Conservation (phyloP, 495 filamentous ascomycete genomes). For the Recurvomyces mirabilis region DNA sequence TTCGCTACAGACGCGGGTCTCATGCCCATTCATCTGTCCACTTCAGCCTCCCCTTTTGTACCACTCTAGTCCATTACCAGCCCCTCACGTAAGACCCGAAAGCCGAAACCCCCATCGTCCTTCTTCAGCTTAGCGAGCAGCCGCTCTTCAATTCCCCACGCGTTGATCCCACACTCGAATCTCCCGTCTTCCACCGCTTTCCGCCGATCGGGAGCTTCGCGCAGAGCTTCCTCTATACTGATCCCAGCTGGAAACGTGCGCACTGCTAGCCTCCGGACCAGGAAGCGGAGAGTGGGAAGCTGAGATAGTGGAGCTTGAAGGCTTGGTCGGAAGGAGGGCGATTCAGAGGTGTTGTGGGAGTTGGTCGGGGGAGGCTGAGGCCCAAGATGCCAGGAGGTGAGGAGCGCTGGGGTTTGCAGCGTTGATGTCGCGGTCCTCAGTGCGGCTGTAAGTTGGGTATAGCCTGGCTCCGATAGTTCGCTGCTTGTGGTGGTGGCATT, state of each 20-base stretch:
- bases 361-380: slow-evolving; percentile 10
- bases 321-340: slow-evolving; percentile 26
- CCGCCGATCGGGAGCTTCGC: slow-evolving; percentile 38
- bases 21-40: neutral
- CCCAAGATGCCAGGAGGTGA: slow-evolving; percentile 21
- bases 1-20: no score
- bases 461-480: no score
- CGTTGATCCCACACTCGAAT: slow-evolving; percentile 19
- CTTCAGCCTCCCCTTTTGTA: neutral
- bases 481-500: neutral
- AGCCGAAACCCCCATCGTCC: slow-evolving; percentile 7
- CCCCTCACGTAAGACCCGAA: slow-evolving; percentile 1
- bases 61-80: neutral
- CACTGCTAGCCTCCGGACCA: slow-evolving; percentile 37
- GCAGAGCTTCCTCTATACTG: slow-evolving; percentile 44
- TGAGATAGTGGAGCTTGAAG: slow-evolving; percentile 32
- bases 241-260: slow-evolving; percentile 43
- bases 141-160: slow-evolving; percentile 15
- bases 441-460: slow-evolving; percentile 16
- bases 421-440: slow-evolving; percentile 16
- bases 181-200: slow-evolving; percentile 30
- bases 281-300: slow-evolving; percentile 36
- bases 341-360: neutral
- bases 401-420: slow-evolving; percentile 25
- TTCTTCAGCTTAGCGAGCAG: slow-evolving; percentile 1